Conservation (phyloP, 108 stramenopile species). For the Fistulifera pelliculosa region DNA sequence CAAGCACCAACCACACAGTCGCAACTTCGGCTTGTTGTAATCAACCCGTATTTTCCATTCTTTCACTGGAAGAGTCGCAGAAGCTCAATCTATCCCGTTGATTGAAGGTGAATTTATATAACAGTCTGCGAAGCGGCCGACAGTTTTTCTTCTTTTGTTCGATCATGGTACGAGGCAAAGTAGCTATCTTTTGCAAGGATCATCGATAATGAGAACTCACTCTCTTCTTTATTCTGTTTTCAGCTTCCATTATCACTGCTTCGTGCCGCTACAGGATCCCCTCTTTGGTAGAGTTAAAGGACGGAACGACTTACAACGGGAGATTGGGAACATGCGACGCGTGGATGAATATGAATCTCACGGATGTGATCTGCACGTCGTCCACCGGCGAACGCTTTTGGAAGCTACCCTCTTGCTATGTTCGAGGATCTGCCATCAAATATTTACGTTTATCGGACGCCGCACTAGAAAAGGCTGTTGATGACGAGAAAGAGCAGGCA, state of each 20-base stretch:
- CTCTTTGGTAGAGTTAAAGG: conserved; percentile 98
- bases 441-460: conserved; percentile 92
- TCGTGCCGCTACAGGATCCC: conserved; percentile 83
- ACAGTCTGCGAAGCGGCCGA: too few species aligned
- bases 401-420: conserved; percentile 93
- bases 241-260: conserved; percentile 92
- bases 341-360: conserved; percentile 98
- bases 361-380: conserved; percentile 93
- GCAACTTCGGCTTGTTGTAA: too few species aligned
- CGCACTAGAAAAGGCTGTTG: conserved; percentile 78
- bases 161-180: too few species aligned
- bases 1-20: too few species aligned
- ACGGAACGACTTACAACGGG: conserved; percentile 99
- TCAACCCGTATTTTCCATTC: too few species aligned
- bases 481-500: conserved; percentile 56
- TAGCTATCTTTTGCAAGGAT: too few species aligned
- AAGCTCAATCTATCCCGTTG: too few species aligned
- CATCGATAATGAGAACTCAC: background rate
- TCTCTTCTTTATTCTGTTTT: background rate
- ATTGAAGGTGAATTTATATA: too few species aligned
- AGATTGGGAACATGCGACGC: conserved; percentile 89
- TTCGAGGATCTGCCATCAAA: conserved; percentile 94
- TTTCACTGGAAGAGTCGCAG: too few species aligned
- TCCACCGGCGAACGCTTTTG: conserved; percentile 90
- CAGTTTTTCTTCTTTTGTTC: too few species aligned